Conservation (phyloP, 169 alveolate species). For the Plasmodium reichenowi region DNA sequence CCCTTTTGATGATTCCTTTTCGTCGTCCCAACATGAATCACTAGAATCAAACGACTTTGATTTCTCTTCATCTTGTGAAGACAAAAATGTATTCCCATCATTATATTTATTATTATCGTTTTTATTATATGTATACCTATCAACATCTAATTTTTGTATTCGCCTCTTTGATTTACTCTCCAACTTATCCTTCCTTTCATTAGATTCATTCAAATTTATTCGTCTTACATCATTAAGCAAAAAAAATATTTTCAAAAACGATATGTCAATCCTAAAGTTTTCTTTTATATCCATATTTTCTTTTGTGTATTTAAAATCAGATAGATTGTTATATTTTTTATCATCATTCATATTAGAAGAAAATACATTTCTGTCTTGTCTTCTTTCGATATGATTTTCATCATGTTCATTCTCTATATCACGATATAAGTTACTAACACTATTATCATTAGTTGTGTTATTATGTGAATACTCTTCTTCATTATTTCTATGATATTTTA, state of each 20-base stretch:
- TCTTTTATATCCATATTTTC: conserved; percentile 65
- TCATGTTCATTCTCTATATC: background rate
- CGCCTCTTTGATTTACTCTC: background rate
- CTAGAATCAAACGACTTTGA: too few species aligned
- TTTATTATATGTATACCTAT: background rate
- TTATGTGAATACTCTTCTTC: background rate
- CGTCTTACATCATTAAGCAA: conserved; percentile 13
- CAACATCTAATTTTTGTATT: background rate
- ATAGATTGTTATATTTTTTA: conserved; percentile 9
- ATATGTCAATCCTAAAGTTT: conserved; percentile 60
- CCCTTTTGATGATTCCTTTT: too few species aligned
- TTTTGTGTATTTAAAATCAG: conserved; percentile 24
- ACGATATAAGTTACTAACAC: background rate
- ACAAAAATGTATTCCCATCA: too few species aligned
- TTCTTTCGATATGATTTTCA: background rate
- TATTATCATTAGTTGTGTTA: background rate
- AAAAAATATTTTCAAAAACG: conserved; percentile 52
- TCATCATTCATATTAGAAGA: background rate
- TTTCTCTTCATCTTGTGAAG: too few species aligned
- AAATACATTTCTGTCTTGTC: too few species aligned
- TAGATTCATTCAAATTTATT: background rate
- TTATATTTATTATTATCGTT: background rate
- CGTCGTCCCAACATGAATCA: too few species aligned
- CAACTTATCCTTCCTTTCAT: background rate
- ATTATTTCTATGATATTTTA: background rate